These are phyloP conservation scores for Yarrowia deformans DNA, from an alignment of 805 yeast genomes.

Conservation along the genomic window DNA sequence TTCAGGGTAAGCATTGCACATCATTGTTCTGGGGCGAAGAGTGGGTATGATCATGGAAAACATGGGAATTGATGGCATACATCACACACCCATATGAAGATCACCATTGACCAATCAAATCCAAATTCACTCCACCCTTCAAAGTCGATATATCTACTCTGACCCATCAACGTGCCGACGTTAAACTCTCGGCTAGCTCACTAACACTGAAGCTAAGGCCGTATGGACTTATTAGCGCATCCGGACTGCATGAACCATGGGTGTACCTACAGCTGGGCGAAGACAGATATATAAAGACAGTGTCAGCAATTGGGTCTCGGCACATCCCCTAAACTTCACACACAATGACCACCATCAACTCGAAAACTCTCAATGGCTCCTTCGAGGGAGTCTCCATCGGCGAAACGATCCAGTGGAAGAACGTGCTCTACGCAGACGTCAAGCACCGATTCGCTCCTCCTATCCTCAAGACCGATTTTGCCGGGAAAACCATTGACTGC, in stretches of 20 bases:
- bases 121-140: too few relatives aligned
- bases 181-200: slow-evolving; percentile 11
- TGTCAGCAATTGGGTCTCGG: too few relatives aligned
- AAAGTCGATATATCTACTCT: background rate
- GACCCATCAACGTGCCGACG: background rate
- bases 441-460: slow-evolving; percentile 28
- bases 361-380: slow-evolving; percentile 16
- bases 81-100: too few relatives aligned
- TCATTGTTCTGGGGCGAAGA: too few relatives aligned
- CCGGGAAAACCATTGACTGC: slow-evolving; percentile 12
- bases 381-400: slow-evolving; percentile 2
- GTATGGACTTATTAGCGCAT: slow-evolving; percentile 23
- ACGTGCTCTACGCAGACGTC: slow-evolving; percentile 31
- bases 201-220: slow-evolving; percentile 11
- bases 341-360: slow-evolving; percentile 20
- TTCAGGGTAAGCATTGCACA: too few relatives aligned
- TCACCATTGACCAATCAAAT: background rate
- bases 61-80: too few relatives aligned
- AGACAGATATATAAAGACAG: background rate
- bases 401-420: slow-evolving; percentile 17
- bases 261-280: background rate
- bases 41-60: too few relatives aligned
- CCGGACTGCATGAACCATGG: slow-evolving; percentile 2
- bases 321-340: background rate
- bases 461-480: slow-evolving; percentile 9